phyloP scores from a whole-genome alignment of 208 protist species.

The Wallacemonas sp. region DNA sequence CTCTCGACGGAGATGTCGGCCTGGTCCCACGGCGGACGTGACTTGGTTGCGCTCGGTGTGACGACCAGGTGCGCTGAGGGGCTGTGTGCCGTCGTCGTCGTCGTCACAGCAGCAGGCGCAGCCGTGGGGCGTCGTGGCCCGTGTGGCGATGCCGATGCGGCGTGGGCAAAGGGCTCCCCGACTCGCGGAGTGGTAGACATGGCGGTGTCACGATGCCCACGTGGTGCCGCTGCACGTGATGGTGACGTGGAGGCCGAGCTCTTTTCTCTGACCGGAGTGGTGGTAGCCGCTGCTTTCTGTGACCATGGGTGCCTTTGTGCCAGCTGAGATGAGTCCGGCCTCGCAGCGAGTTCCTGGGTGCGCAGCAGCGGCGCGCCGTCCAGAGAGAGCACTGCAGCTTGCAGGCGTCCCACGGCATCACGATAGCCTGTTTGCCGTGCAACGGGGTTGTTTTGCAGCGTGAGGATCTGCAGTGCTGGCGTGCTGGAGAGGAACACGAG shows the following conservation, averaged over 20 bases:
- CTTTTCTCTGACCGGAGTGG: too few species aligned
- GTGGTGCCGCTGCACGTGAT: too few species aligned
- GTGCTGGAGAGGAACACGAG: constrained; percentile 52
- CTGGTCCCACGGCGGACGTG: not conserved
- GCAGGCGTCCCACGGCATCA: constrained; percentile 39
- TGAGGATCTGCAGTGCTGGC: constrained; percentile 60
- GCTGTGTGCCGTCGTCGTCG: not conserved
- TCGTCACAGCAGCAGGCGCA: not conserved
- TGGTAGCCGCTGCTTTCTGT: too few species aligned
- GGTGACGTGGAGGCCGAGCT: too few species aligned
- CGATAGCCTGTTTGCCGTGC: constrained; percentile 50
- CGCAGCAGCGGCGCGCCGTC: constrained; percentile 65
- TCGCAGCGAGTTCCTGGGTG: constrained; percentile 1
- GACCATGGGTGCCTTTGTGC: too few species aligned
- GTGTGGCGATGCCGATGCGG: not conserved
- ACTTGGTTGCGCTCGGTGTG: not conserved
- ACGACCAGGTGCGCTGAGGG: constrained; percentile 1
- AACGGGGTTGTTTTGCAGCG: constrained; percentile 61
- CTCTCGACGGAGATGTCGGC: constrained; percentile 6
- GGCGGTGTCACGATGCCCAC: too few species aligned
- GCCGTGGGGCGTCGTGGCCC: not conserved
- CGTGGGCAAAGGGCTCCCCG: too few species aligned
- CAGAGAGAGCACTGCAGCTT: constrained; percentile 52
- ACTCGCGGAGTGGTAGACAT: too few species aligned
- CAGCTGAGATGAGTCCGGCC: too few species aligned